These are phyloP conservation scores for Cystobasidium onofrii DNA, from an alignment of 768 basidiomycete species.

Conservation along the genomic window DNA sequence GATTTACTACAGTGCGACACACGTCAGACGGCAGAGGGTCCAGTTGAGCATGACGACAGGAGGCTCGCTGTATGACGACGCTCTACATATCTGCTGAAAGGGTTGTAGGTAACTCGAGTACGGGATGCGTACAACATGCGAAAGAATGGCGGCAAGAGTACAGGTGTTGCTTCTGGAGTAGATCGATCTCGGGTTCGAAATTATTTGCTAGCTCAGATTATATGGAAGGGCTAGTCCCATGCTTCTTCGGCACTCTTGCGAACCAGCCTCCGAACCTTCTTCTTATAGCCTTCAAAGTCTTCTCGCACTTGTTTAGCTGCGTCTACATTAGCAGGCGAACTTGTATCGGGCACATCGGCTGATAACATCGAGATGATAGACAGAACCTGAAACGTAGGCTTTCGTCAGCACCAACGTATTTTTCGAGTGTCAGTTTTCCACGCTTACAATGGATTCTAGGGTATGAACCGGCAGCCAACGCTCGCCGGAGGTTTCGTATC, in stretches of 20 bases:
- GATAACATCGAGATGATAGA: slow-evolving; percentile 89
- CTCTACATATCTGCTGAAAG: no score
- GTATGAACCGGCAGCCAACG: slow-evolving; percentile 97
- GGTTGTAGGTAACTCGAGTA: no score
- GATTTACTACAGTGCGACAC: no score
- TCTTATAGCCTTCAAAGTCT: slow-evolving; percentile 64
- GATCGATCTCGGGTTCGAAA: no score
- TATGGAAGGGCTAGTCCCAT: slow-evolving; percentile 55
- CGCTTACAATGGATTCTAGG: slow-evolving; percentile 79
- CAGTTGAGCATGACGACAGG: no score
- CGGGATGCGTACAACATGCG: no score
- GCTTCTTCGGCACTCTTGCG: slow-evolving; percentile 82
- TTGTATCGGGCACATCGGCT: slow-evolving; percentile 78
- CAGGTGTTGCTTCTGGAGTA: no score
- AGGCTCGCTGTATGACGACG: no score
- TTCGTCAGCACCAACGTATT: background rate
- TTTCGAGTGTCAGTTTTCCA: no score
- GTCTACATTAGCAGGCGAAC: slow-evolving; percentile 93
- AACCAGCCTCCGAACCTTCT: slow-evolving; percentile 86
- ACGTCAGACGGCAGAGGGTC: no score
- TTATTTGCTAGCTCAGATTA: no score
- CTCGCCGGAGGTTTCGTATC: slow-evolving; percentile 94
- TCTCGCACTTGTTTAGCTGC: slow-evolving; percentile 68
- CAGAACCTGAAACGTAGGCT: slow-evolving; percentile 58
- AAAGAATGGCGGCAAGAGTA: no score